Evolutionary conservation across 2,329 filamentous ascomycete genomes (phyloP).

Genomic region (Alternaria sp.): DNA sequence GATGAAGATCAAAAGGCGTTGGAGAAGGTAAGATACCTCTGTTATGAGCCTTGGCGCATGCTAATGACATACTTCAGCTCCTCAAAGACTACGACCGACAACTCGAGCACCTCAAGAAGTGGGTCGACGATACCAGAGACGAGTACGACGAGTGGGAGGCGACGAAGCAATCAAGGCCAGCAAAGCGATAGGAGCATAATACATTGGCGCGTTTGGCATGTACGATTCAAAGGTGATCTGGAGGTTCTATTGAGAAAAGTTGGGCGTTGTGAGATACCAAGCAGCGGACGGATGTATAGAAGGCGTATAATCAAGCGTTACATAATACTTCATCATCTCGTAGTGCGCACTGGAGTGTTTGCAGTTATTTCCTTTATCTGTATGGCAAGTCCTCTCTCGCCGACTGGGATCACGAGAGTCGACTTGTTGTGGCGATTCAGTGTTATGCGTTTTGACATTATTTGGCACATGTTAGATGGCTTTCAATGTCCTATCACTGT

Average conservation of each 20-base stretch:
- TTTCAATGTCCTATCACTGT: not conserved
- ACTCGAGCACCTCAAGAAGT: slow-evolving; percentile 75
- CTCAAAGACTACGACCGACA: slow-evolving; percentile 84
- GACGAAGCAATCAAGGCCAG: slow-evolving; percentile 37
- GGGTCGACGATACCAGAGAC: slow-evolving; percentile 65
- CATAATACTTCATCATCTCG: not conserved
- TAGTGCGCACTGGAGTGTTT: not conserved
- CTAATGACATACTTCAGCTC: slow-evolving; percentile 62
- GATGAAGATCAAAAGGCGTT: slow-evolving; percentile 75
- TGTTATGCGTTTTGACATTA: not conserved
- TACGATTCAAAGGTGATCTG: slow-evolving; percentile 26
- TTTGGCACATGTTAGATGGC: not conserved
- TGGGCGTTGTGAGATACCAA: slow-evolving; percentile 30
- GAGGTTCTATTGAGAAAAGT: slow-evolving; percentile 27
- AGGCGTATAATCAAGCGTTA: slow-evolving; percentile 9
- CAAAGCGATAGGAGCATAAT: slow-evolving; percentile 32
- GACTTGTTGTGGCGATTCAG: not conserved
- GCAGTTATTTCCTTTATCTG: not conserved
- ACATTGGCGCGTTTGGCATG: slow-evolving; percentile 15
- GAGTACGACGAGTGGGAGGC: slow-evolving; percentile 66
- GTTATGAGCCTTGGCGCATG: not conserved
- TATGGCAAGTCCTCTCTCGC: not conserved
- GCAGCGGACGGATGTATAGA: slow-evolving; percentile 14
- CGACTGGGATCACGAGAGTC: not conserved
- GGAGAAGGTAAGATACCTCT: slow-evolving; percentile 69